phyloP scores from a whole-genome alignment of 768 basidiomycete genomes.

The Macrolepiota fuliginosa region DNA sequence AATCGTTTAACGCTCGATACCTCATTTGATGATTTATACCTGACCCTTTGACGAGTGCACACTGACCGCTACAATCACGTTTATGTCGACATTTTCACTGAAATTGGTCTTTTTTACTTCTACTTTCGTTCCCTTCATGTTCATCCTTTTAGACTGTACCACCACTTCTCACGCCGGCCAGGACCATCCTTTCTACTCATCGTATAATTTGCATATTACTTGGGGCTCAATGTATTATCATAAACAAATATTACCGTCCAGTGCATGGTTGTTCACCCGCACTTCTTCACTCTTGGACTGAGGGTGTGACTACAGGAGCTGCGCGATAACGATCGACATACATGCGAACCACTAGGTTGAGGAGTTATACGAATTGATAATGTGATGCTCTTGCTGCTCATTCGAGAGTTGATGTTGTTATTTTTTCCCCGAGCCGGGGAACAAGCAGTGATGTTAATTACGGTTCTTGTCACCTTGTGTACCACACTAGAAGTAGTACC shows the following conservation, averaged over 20 bases:
- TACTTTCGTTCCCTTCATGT: neutral
- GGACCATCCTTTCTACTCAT: neutral
- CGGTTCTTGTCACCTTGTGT: too few relatives aligned
- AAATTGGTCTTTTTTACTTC: neutral
- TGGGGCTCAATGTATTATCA: neutral
- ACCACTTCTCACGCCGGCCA: neutral
- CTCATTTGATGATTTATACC: neutral
- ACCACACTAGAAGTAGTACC: too few relatives aligned
- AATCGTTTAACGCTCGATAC: conserved; percentile 11
- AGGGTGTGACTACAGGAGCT: too few relatives aligned
- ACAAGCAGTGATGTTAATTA: too few relatives aligned
- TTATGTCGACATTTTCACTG: neutral
- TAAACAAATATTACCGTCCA: neutral
- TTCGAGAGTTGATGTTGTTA: too few relatives aligned
- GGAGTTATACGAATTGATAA: too few relatives aligned
- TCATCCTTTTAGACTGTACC: neutral
- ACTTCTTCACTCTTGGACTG: neutral
- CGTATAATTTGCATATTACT: neutral
- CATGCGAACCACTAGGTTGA: too few relatives aligned
- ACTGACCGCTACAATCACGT: neutral
- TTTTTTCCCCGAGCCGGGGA: too few relatives aligned
- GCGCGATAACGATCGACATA: too few relatives aligned
- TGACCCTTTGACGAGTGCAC: neutral
- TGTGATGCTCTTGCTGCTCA: too few relatives aligned
- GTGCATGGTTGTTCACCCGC: neutral